A percentile compares a stretch with the other conserved stretches of the same genome.
phyloP scores from a whole-genome alignment of 1,284 basidiomycete genomes.

The Butyriboletus appendiculatus region DNA sequence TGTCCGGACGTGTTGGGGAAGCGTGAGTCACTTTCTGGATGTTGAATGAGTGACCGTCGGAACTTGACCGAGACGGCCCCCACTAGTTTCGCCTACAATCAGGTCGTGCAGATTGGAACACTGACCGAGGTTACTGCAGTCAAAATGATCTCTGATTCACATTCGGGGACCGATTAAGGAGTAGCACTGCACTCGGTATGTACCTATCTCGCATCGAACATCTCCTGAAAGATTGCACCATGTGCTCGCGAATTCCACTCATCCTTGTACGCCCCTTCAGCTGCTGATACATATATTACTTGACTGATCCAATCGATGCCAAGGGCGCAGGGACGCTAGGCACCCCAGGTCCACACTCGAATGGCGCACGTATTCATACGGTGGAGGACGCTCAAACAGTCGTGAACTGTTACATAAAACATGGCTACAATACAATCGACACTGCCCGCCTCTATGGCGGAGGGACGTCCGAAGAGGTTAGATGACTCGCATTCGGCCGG shows the following conservation, averaged over 20 bases:
- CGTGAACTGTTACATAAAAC: conserved; percentile 23
- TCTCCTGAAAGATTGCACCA: neutral
- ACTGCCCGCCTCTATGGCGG: conserved; percentile 33
- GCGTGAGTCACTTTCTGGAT: neutral
- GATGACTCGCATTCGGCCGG: neutral
- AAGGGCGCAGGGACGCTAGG: conserved; percentile 24
- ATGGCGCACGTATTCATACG: conserved; percentile 28
- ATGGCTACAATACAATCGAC: conserved; percentile 30
- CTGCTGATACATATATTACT: neutral
- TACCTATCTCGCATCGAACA: neutral
- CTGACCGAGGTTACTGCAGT: neutral
- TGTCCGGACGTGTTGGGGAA: neutral
- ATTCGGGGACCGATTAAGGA: neutral
- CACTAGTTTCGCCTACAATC: neutral
- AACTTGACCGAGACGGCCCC: too few species aligned
- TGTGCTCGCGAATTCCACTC: conserved; percentile 11
- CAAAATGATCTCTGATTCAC: neutral
- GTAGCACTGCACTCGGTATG: neutral
- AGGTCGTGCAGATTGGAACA: neutral
- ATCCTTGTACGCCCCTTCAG: conserved; percentile 9
- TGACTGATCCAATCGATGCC: neutral
- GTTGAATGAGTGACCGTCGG: neutral
- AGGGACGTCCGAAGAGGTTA: conserved; percentile 34
- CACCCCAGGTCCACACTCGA: conserved; percentile 14
- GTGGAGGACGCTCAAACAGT: conserved; percentile 23